Percentiles rank a stretch among this genome's conserved stretches.
Evolutionary conservation across 805 yeast species (phyloP).

Genomic region (Saccharomycopsis sp.): DNA sequence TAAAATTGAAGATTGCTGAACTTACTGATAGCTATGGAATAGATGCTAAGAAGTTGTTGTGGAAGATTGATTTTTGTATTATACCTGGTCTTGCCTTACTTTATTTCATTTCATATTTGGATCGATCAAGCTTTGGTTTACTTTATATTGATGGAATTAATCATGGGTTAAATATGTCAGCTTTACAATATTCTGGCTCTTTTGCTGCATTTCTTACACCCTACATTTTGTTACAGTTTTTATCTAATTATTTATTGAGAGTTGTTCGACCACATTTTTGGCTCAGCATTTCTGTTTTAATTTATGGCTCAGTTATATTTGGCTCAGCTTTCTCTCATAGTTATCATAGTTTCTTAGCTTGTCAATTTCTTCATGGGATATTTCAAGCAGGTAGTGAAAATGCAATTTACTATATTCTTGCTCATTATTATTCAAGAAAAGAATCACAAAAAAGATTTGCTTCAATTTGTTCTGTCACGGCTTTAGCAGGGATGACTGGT

Average conservation of each 20-base stretch:
- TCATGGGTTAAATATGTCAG: slow-evolving; percentile 41
- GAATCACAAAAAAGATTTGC: slow-evolving; percentile 66
- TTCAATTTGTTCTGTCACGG: slow-evolving; percentile 55
- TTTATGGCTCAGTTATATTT: slow-evolving; percentile 55
- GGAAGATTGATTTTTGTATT: slow-evolving; percentile 58
- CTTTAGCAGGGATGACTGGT: slow-evolving; percentile 70
- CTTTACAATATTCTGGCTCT: slow-evolving; percentile 54
- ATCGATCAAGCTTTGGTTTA: slow-evolving; percentile 67
- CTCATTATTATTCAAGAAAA: slow-evolving; percentile 53
- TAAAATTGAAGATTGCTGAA: slow-evolving; percentile 20
- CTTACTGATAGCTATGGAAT: slow-evolving; percentile 39
- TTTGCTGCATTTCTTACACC: slow-evolving; percentile 67
- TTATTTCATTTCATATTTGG: slow-evolving; percentile 62
- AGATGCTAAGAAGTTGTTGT: slow-evolving; percentile 45
- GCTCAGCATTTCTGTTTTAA: slow-evolving; percentile 49
- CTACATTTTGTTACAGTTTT: slow-evolving; percentile 53
- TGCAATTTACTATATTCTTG: slow-evolving; percentile 60
- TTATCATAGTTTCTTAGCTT: slow-evolving; percentile 50
- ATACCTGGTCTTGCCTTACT: slow-evolving; percentile 64
- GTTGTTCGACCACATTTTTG: slow-evolving; percentile 55
- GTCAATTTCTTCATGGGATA: slow-evolving; percentile 58
- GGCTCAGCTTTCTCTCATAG: slow-evolving; percentile 57
- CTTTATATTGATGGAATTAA: slow-evolving; percentile 60
- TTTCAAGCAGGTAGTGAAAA: slow-evolving; percentile 71
- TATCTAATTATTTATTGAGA: slow-evolving; percentile 57